Conservation (phyloP, 331 rosid species). For the Pyrus hybrid region DNA sequence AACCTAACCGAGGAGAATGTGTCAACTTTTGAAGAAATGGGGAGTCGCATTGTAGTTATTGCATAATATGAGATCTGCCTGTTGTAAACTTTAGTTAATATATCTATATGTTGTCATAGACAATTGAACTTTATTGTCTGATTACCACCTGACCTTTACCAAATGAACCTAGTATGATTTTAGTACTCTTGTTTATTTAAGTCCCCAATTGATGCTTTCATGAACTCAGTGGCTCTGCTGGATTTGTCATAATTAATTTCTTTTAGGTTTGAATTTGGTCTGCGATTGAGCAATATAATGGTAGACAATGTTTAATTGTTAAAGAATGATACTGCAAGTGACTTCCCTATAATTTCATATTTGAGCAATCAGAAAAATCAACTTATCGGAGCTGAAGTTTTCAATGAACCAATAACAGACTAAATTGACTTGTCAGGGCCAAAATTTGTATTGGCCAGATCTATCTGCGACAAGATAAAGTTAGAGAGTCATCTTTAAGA, state of each 20-base stretch:
- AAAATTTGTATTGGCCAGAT: background rate
- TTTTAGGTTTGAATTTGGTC: background rate
- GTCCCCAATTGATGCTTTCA: background rate
- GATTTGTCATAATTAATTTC: background rate
- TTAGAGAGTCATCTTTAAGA: background rate
- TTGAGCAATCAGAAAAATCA: background rate
- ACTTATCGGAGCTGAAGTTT: background rate
- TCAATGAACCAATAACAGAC: background rate
- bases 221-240: background rate
- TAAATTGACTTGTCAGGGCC: background rate
- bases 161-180: background rate
- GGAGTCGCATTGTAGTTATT: background rate
- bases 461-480: background rate
- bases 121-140: background rate
- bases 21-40: background rate
- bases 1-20: background rate
- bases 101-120: background rate
- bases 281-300: background rate
- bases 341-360: background rate
- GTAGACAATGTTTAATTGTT: background rate
- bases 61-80: background rate
- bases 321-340: background rate
- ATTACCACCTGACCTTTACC: background rate
- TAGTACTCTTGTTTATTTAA: background rate
- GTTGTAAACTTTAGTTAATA: background rate